Base-by-base conservation (phyloP, 2,329 filamentous ascomycete species). In the Mycosphaerella sp. region DNA sequence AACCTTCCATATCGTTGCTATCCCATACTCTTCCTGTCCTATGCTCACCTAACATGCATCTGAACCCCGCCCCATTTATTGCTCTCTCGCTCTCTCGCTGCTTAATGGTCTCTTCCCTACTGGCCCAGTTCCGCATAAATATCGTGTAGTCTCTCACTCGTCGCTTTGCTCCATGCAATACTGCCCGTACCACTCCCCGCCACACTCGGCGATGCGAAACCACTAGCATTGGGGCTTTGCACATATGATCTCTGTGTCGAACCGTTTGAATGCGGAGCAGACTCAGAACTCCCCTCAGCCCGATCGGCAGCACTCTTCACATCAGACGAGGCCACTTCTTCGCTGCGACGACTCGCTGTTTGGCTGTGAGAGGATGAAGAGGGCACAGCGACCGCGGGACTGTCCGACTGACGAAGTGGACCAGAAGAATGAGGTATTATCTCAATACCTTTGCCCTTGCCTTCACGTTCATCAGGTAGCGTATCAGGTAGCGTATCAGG, bases 81-180 rank as follows among this genome's bases (percentile, higher is more conserved):
- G 4, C 4, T 6, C 21, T 25, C 21, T 6, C 21, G 6, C 21
- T 25, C 21, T 25, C 21, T 25, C 21, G 21, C 21, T 25, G 6
- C 21, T 25, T 25, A 5, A 6, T 25, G 1, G 7, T 6, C 7
- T 34, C n/a, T 25, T 39, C 6, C 25, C 41, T 44, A 36, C 34
- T 51, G 42, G 4, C 46, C 46, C 46, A 54, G 18, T 37, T 56
- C 54, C 17, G 50, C 57, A 50, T 58, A 59, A 9, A 58, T 43
- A 18, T 46, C 34, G 30, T 59, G 53, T 39, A 54, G 27, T 10
- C 41, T 46, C 39, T 46, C 49, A 41, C 37, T 55, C 27, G 44
- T 13, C 2, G 39, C 39, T 25, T 41, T 41, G 17, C 39, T 41
- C 39, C 39, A 41, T 6, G 39, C 39, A 10, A 41, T 41, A 41